A percentile compares a stretch with the other conserved stretches of the same genome.
These are phyloP conservation scores for Gryganskiella cystojenkinii DNA, from an alignment of 192 early-diverging fungal genomes.

Conservation along the genomic window DNA sequence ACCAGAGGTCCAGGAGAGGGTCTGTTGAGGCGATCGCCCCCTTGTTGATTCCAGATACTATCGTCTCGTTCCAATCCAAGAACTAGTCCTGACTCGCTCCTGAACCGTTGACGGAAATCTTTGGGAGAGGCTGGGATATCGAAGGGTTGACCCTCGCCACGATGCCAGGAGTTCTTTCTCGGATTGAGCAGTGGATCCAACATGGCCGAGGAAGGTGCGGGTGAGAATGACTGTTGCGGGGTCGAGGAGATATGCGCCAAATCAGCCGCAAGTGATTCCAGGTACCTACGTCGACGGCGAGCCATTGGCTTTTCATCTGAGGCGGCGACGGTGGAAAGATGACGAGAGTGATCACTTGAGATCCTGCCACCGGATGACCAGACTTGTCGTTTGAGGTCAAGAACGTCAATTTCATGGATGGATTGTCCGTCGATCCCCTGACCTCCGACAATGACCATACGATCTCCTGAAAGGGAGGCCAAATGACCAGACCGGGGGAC, in stretches of 20 bases:
- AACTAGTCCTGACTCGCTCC: conserved; percentile 15
- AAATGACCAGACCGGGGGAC: conserved; percentile 73
- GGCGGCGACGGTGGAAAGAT: conserved; percentile 16
- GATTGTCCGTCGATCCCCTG: conserved; percentile 69
- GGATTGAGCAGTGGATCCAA: conserved; percentile 27
- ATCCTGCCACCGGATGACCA: conserved; percentile 59
- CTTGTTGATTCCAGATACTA: conserved; percentile 9
- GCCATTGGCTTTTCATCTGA: conserved; percentile 35
- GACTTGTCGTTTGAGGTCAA: conserved; percentile 63
- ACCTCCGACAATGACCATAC: conserved; percentile 73
- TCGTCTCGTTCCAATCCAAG: conserved; percentile 21
- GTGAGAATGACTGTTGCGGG: background rate
- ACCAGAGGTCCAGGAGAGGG: conserved; percentile 4
- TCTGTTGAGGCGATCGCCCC: background rate
- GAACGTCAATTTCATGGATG: conserved; percentile 73
- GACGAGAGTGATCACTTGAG: conserved; percentile 6
- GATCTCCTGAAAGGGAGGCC: conserved; percentile 63
- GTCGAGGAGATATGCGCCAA: background rate
- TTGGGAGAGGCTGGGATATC: conserved; percentile 1
- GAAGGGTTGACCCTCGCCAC: conserved; percentile 45
- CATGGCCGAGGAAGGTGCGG: conserved; percentile 3
- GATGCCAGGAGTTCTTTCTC: conserved; percentile 48
- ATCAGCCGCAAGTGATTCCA: conserved; percentile 30
- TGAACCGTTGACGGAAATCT: conserved; percentile 21
- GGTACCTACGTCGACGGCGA: conserved; percentile 31